phyloP scores from a whole-genome alignment of 2,329 filamentous ascomycete genomes.

The Colletotrichum sp. region DNA sequence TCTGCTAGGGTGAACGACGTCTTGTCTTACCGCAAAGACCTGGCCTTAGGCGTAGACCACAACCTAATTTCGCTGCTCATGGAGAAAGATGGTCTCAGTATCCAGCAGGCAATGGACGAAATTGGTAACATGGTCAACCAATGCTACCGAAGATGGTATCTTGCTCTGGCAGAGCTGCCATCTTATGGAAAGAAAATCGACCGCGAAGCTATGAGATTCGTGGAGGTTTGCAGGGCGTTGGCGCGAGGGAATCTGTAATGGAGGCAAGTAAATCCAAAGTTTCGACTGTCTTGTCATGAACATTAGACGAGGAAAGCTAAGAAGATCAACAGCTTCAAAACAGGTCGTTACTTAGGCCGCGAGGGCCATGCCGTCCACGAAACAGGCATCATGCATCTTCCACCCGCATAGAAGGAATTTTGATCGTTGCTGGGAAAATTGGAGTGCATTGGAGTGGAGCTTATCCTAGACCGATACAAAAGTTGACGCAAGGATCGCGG shows the following conservation, averaged over 20 bases:
- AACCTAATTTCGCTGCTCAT: not conserved
- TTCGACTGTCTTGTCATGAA: too few species aligned
- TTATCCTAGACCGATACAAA: not conserved
- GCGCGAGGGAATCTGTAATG: not conserved
- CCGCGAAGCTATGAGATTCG: not conserved
- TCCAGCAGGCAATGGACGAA: not conserved
- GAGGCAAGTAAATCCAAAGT: not conserved
- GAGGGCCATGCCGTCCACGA: not conserved
- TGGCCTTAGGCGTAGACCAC: not conserved
- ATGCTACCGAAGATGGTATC: not conserved
- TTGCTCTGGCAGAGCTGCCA: not conserved
- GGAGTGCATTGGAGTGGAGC: not conserved
- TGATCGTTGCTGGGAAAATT: constrained; percentile 35
- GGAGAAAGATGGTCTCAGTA: not conserved
- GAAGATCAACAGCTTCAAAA: not conserved
- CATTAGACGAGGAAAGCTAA: not conserved
- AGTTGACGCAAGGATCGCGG: not conserved
- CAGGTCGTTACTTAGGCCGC: not conserved
- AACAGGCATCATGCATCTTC: not conserved
- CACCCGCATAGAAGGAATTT: constrained; percentile 40
- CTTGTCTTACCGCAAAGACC: not conserved
- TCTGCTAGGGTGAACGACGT: not conserved
- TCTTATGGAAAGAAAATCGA: not conserved
- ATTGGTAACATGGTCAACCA: not conserved
- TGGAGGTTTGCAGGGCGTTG: not conserved